Evolutionary conservation across 768 basidiomycete species (phyloP), one percentile per base, ranked within the genome.

Genomic region (Tremella mesenterica): DNA sequence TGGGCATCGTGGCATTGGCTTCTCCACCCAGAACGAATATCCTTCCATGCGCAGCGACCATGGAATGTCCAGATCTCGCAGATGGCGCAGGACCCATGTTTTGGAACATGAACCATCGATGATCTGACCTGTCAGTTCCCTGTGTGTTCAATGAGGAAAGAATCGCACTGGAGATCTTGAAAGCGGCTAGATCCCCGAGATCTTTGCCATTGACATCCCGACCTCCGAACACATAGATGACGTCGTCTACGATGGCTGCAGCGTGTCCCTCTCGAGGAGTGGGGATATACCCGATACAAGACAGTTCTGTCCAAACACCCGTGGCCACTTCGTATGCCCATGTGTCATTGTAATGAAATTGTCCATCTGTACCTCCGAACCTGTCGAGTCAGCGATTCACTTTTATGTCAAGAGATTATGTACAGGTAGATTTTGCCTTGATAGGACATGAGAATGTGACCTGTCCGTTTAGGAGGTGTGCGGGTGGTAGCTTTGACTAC

Each of bases 61-160:
- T 93, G n/a, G 93, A 88, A 74, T 99, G 95, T 1, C 95, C 95
- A 8, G 89, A 92, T 46, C 95, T 81, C 2, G 89, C 88, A 34
- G 79, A 84, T 0, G 95, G 95, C 14, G 88, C 81, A 16, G 93
- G 93, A 0, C 95, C 95, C 95, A 99, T 99, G 69, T 96, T 95
- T 74, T 96, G 91, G 78, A 99, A 99, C 89, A 92, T 97, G 76
- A 92, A 99, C 95, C 95, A 99, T 63, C 95, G 80, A 67, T 90
- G 88, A 74, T 91, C 93, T 96, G 70, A 57, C 39, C 44, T 31
- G 10, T 51, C 55, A 53, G 46, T 25, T 21, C 20, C 21, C 39
- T 5, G 16, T 47, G 27, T 52, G 14, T 39, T 6, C 27, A 12
- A 18, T n/a, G 31, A 14, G 12, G n/a, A n/a, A 47, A 27, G 18